Conservation (phyloP, 805 yeast species). For the Cyberlindnera japonica region DNA sequence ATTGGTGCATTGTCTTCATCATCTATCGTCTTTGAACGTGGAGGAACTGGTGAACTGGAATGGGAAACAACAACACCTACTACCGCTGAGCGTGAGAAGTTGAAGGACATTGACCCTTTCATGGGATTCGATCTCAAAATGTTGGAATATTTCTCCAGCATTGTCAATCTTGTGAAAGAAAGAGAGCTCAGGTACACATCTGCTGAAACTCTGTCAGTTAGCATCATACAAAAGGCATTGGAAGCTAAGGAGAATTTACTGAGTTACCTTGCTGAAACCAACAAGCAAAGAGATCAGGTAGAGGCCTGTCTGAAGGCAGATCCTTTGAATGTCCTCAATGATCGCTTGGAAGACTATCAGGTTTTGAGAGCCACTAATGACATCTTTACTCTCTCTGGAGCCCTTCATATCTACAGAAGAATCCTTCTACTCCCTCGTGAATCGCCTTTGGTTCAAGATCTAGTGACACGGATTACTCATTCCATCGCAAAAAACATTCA, state of each 20-base stretch:
- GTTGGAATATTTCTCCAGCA: conserved; percentile 53
- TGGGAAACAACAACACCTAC: conserved; percentile 19
- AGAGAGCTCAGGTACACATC: conserved; percentile 21
- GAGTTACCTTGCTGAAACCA: conserved; percentile 24
- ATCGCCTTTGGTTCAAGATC: conserved; percentile 45
- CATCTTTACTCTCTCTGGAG: conserved; percentile 49
- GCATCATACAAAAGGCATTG: conserved; percentile 31
- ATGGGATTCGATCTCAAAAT: conserved; percentile 65
- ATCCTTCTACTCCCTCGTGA: conserved; percentile 47
- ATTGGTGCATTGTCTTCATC: conserved; percentile 61
- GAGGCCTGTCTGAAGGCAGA: conserved; percentile 11
- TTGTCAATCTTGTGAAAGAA: conserved; percentile 38
- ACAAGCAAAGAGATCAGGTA: conserved; percentile 29
- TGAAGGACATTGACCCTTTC: conserved; percentile 53
- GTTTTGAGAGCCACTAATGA: conserved; percentile 46
- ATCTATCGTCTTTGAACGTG: conserved; percentile 21
- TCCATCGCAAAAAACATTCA: conserved; percentile 35
- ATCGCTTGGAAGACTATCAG: conserved; percentile 19
- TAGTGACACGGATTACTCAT: conserved; percentile 32
- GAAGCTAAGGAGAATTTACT: conserved; percentile 35
- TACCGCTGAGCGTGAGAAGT: conserved; percentile 20
- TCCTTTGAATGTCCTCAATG: conserved; percentile 9
- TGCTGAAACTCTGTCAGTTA: conserved; percentile 6
- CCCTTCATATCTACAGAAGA: conserved; percentile 54
- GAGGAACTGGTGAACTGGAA: conserved; percentile 28